Conservation (phyloP, 768 basidiomycete genomes). For the Tricholoma sp. region DNA sequence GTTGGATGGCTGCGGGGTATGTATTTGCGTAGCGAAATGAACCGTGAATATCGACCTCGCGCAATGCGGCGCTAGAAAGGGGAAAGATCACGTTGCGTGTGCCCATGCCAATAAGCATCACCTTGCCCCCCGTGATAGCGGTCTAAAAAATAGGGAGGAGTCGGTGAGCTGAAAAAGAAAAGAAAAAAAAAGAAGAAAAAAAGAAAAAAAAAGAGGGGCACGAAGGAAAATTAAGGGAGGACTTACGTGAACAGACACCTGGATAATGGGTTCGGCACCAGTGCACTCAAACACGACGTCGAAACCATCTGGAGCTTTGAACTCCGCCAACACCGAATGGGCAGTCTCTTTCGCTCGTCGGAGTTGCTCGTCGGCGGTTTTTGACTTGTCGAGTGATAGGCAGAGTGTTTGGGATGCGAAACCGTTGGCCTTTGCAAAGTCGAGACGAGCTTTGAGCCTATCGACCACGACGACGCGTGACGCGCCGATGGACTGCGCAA, state of each 20-base stretch:
- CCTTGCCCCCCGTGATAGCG: conserved; percentile 80
- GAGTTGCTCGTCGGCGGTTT: conserved; percentile 52
- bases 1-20: conserved; percentile 77
- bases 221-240: background rate
- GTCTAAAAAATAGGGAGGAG: conserved; percentile 57
- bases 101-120: conserved; percentile 96
- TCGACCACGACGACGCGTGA: conserved; percentile 72
- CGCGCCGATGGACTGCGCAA: conserved; percentile 70
- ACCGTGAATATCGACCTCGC: conserved; percentile 91
- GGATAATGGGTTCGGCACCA: conserved; percentile 87
- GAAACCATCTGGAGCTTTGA: conserved; percentile 70
- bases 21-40: conserved; percentile 91
- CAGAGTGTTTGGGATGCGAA: conserved; percentile 75
- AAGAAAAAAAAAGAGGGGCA: too few relatives aligned
- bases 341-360: conserved; percentile 56
- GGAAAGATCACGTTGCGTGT: conserved; percentile 77
- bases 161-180: too few relatives aligned
- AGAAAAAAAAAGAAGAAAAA: too few relatives aligned
- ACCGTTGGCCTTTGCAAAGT: conserved; percentile 70
- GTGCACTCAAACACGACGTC: conserved; percentile 95
- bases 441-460: conserved; percentile 77
- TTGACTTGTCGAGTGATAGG: conserved; percentile 45
- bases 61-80: conserved; percentile 73
- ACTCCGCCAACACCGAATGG: conserved; percentile 44
- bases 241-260: conserved; percentile 86